These are phyloP conservation scores for Aspergillus sp. DNA, from an alignment of 2,329 filamentous ascomycete genomes.

Conservation along the genomic window DNA sequence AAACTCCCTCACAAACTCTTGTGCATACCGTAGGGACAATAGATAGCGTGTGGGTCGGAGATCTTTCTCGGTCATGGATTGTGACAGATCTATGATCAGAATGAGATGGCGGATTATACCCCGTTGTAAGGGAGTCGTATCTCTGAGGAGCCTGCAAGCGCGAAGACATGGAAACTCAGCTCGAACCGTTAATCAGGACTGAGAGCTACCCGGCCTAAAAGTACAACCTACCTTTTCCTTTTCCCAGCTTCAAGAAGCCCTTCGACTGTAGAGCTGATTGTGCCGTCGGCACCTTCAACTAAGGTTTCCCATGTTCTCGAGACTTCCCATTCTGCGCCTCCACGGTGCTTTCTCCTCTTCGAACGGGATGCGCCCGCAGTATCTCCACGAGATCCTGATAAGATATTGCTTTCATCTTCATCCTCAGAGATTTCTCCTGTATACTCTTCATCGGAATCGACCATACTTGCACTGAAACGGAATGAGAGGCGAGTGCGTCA, in stretches of 20 bases:
- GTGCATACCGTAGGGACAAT: constrained; percentile 77
- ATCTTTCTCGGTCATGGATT: constrained; percentile 94
- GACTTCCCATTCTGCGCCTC: constrained; percentile 49
- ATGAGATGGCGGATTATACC: constrained; percentile 97
- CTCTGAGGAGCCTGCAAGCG: constrained; percentile 70
- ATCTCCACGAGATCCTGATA: constrained; percentile 32
- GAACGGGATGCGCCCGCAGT: constrained; percentile 29
- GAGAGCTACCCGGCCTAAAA: neutral
- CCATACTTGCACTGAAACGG: constrained; percentile 33
- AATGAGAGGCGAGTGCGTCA: neutral
- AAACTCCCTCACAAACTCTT: constrained; percentile 88
- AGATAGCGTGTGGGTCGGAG: constrained; percentile 84
- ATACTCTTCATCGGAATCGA: constrained; percentile 56
- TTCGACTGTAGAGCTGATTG: constrained; percentile 70
- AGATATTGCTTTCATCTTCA: constrained; percentile 39
- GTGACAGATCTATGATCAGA: constrained; percentile 86
- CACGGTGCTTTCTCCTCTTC: constrained; percentile 42
- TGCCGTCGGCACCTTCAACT: constrained; percentile 76
- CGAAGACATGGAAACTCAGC: constrained; percentile 7
- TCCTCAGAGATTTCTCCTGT: constrained; percentile 53
- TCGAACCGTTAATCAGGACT: neutral
- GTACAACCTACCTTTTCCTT: constrained; percentile 61
- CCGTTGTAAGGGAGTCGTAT: constrained; percentile 92
- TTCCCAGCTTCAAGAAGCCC: constrained; percentile 79
- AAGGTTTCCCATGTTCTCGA: constrained; percentile 65